Conservation (phyloP, 345 rosid species). For the Lumnitzera littorea region DNA sequence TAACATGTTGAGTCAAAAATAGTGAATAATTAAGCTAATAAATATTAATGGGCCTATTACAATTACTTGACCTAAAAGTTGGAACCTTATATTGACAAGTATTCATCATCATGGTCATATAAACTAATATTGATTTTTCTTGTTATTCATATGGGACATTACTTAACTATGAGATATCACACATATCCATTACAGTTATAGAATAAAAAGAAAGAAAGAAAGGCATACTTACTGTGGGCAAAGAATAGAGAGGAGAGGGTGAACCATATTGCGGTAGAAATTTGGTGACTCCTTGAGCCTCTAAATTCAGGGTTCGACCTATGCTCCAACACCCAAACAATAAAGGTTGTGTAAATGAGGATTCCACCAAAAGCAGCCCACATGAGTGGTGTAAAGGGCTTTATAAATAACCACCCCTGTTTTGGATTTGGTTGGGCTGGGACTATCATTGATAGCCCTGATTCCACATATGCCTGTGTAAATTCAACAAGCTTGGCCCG, state of each 20-base stretch:
- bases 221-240: constrained; percentile 38
- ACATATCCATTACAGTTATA: too few species aligned
- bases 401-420: constrained; percentile 34
- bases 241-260: constrained; percentile 47
- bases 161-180: too few species aligned
- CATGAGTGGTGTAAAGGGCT: constrained; percentile 41
- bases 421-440: constrained; percentile 8
- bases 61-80: too few species aligned
- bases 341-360: constrained; percentile 33
- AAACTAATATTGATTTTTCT: too few species aligned
- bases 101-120: too few species aligned
- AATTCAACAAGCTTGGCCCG: constrained; percentile 34
- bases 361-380: constrained; percentile 37
- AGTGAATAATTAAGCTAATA: too few species aligned
- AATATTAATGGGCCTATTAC: too few species aligned
- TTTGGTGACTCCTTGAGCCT: constrained; percentile 29
- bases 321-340: constrained; percentile 45
- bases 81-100: too few species aligned
- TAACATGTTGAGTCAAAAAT: too few species aligned
- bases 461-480: constrained; percentile 43
- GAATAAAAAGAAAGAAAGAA: too few species aligned
- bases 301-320: constrained; percentile 25
- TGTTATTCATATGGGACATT: too few species aligned
- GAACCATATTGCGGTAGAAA: constrained; percentile 37
- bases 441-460: constrained; percentile 49